These are phyloP conservation scores for Lachnellula cervina DNA, from an alignment of 2,329 filamentous ascomycete species.

Conservation along the genomic window DNA sequence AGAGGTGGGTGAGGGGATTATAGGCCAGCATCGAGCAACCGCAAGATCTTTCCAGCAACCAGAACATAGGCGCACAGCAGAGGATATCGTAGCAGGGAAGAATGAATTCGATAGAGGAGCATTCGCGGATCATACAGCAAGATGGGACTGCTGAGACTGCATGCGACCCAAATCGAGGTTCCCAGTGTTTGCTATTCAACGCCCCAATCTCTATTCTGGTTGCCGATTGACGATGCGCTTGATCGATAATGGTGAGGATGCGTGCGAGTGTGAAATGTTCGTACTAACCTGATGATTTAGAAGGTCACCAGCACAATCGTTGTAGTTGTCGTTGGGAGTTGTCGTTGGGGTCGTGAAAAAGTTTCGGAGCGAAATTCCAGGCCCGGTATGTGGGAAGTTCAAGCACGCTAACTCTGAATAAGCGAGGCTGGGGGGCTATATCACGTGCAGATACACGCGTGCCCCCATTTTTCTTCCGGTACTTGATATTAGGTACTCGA, in stretches of 20 bases:
- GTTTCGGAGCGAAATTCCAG: background rate
- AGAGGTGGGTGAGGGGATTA: background rate
- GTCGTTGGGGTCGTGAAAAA: background rate
- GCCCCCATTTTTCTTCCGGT: background rate
- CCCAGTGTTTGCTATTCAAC: background rate
- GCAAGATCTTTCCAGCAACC: background rate
- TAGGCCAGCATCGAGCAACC: background rate
- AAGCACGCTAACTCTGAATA: background rate
- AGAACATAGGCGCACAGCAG: slow-evolving; percentile 4
- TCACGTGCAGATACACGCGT: too few species aligned
- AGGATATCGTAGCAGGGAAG: background rate
- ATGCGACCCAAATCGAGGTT: background rate
- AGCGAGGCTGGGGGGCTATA: background rate
- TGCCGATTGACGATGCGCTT: background rate
- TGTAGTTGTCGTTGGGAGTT: slow-evolving; percentile 13
- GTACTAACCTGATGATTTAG: slow-evolving; percentile 46
- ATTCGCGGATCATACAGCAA: slow-evolving; percentile 2
- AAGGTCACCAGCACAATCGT: slow-evolving; percentile 46
- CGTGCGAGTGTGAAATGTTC: slow-evolving; percentile 5
- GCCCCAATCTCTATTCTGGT: slow-evolving; percentile 8
- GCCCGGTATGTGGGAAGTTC: background rate
- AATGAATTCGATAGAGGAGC: background rate
- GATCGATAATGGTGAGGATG: background rate
- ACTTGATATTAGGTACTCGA: too few species aligned
- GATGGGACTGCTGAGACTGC: background rate